Conservation (phyloP, 768 basidiomycete genomes). For the Fistulinella prunicolor region DNA sequence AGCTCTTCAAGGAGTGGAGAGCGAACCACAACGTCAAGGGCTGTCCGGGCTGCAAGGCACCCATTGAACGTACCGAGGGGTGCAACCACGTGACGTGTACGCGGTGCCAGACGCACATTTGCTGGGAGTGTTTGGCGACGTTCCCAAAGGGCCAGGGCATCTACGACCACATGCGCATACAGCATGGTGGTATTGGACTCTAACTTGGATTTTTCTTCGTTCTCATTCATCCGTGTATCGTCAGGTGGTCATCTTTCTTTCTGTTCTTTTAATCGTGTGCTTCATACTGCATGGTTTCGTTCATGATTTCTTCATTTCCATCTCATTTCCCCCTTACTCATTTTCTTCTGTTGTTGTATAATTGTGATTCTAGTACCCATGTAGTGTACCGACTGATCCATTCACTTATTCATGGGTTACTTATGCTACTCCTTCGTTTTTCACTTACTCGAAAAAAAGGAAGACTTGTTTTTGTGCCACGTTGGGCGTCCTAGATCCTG, state of each 20-base stretch:
- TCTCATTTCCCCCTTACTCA: neutral
- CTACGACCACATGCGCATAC: constrained; percentile 72
- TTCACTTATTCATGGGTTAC: constrained; percentile 22
- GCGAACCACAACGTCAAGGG: constrained; percentile 61
- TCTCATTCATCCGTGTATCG: neutral
- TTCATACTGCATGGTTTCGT: neutral
- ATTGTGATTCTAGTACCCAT: neutral
- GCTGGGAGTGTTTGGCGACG: constrained; percentile 75
- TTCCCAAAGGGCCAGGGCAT: constrained; percentile 67
- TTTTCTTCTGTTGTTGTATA: constrained; percentile 14
- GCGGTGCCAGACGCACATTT: constrained; percentile 72
- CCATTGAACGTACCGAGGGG: constrained; percentile 70
- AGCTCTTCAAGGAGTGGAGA: constrained; percentile 64
- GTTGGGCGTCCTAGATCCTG: neutral
- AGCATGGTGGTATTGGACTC: constrained; percentile 64
- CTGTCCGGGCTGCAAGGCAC: constrained; percentile 68
- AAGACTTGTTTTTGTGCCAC: neutral
- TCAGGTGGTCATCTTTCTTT: too few relatives aligned
- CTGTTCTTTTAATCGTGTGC: constrained; percentile 6
- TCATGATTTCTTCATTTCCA: neutral
- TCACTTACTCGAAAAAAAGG: neutral
- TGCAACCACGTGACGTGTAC: constrained; percentile 85
- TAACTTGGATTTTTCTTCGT: constrained; percentile 1
- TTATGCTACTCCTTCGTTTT: constrained; percentile 15
- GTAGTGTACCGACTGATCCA: neutral